phyloP scores from a whole-genome alignment of 305 asterid species.

The Fraxinus nigra region DNA sequence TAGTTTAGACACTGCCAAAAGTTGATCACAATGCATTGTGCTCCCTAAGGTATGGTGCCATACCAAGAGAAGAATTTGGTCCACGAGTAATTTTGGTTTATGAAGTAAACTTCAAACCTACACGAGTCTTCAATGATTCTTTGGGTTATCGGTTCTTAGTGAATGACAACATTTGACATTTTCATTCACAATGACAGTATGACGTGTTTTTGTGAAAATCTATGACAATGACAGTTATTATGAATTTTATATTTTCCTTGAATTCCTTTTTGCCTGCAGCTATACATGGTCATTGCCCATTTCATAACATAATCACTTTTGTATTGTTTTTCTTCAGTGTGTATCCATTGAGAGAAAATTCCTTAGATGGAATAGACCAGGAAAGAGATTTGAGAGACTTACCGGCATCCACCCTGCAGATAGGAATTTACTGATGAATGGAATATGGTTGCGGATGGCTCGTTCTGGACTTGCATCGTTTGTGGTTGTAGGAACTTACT shows the following conservation, averaged over 20 bases:
- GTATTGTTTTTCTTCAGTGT: conserved; percentile 45
- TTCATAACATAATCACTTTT: not conserved
- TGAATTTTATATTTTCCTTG: not conserved
- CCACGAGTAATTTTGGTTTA: not conserved
- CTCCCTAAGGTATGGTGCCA: conserved; percentile 67
- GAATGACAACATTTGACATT: too few species aligned
- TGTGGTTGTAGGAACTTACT: too few species aligned
- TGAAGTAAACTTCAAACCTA: too few species aligned
- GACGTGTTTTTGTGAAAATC: not conserved
- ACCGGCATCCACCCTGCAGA: conserved; percentile 88
- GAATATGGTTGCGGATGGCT: conserved; percentile 64
- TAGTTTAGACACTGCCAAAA: conserved; percentile 82
- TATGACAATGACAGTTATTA: not conserved
- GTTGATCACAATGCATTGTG: conserved; percentile 77
- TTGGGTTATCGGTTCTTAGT: too few species aligned
- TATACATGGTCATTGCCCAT: not conserved
- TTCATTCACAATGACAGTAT: not conserved
- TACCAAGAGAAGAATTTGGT: conserved; percentile 13
- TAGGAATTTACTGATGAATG: conserved; percentile 61
- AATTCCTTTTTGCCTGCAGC: not conserved
- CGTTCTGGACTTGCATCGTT: too few species aligned
- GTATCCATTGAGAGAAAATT: conserved; percentile 76
- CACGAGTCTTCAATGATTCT: too few species aligned
- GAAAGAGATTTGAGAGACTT: conserved; percentile 77
- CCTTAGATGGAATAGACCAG: conserved; percentile 73